Conservation (phyloP, 2,329 filamentous ascomycete genomes). For the Xylaria arbuscula region DNA sequence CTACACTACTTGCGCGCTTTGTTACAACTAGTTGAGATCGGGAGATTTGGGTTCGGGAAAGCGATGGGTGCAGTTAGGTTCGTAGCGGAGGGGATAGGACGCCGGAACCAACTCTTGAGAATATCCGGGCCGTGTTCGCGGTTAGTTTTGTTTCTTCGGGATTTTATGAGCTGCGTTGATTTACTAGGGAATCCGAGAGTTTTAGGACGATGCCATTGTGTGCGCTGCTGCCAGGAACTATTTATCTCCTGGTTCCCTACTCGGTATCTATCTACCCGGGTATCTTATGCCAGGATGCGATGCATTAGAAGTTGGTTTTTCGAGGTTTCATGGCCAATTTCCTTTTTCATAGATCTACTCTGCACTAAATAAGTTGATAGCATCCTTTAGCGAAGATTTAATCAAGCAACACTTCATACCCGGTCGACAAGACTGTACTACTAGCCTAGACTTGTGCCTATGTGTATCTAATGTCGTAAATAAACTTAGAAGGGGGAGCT, state of each 20-base stretch:
- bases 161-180: background rate
- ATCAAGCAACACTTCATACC: background rate
- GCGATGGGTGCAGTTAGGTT: background rate
- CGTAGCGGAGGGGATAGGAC: background rate
- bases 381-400: conserved; percentile 3
- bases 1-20: no score
- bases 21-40: no score
- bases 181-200: background rate
- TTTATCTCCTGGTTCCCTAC: background rate
- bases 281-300: background rate
- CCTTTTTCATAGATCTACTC: background rate
- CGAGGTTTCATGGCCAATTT: background rate
- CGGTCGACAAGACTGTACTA: background rate
- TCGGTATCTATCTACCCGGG: background rate
- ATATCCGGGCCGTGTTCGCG: background rate
- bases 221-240: background rate
- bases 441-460: background rate
- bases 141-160: no score
- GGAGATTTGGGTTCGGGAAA: no score
- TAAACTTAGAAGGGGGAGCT: background rate
- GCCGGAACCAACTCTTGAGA: background rate
- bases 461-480: background rate
- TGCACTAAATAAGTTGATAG: background rate
- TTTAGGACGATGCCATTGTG: background rate
- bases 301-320: background rate